Evolutionary conservation across 108 stramenopile species (phyloP).

Genomic region (Skeletonema grethae): DNA sequence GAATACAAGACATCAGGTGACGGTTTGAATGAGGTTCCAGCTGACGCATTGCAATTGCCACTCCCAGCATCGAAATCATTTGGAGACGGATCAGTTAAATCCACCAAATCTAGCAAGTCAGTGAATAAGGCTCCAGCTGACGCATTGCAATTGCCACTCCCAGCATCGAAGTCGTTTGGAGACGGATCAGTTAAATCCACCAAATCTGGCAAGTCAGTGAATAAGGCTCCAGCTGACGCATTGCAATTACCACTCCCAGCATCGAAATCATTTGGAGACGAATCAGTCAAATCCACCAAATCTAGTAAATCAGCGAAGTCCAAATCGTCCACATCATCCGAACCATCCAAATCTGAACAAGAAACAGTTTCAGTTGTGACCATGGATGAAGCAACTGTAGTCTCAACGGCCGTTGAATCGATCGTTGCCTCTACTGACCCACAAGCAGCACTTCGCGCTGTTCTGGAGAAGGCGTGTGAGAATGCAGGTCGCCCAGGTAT

Average conservation of each 20-base stretch:
- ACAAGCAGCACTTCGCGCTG: conserved; percentile 16
- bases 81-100: neutral
- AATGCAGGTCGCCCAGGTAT: conserved; percentile 44
- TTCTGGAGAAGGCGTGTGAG: conserved; percentile 49
- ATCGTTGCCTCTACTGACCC: neutral
- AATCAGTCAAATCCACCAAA: neutral
- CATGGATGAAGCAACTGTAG: neutral
- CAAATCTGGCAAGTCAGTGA: neutral
- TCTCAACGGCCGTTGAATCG: neutral
- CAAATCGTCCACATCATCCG: too few relatives aligned
- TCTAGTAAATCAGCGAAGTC: neutral
- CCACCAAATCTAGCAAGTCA: neutral
- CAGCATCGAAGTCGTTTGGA: conserved; percentile 5
- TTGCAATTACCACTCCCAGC: neutral
- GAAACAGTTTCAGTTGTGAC: neutral
- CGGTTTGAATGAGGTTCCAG: conserved; percentile 3
- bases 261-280: conserved; percentile 5
- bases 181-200: neutral
- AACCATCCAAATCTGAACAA: too few relatives aligned
- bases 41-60: neutral
- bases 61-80: conserved; percentile 2
- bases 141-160: neutral
- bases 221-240: neutral
- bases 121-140: neutral
- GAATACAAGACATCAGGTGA: conserved; percentile 20